Base-by-base conservation (phyloP, 2,329 filamentous ascomycete species). In the Fusarium sp. region DNA sequence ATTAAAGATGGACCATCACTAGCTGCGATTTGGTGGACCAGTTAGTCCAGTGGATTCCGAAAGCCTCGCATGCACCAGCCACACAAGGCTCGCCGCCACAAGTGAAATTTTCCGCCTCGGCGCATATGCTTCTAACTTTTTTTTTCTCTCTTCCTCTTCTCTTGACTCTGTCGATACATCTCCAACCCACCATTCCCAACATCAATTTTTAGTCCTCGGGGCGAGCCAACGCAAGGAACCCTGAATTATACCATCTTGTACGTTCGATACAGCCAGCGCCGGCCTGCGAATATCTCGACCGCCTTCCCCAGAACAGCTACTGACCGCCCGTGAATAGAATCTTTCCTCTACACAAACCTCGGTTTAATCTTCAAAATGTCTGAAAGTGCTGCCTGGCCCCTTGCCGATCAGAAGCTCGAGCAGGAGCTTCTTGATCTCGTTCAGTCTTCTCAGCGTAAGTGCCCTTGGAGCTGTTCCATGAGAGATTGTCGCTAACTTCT, bases 361-460 rank as follows among this genome's bases (percentile, higher is more conserved):
- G 63, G 46, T 64, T 51, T 64, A 52, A 51, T 56, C 49, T 58
- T 69, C 55, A 65, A 34, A 13, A 76, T 76, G 74, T 75, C 74
- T 70, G 74, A 76, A 43, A 75, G 69, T 58, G 74, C 73, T 68
- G 89, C 90, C 71, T 92, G 90, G 90, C 90, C 90, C 67, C 80
- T 91, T 79, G 91, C 91, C 80, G 91, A 93, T 78, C 86, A 88
- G 77, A 87, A 89, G 75, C 86, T 97, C 70, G 89, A 91, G 58
- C 90, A 94, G 84, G 90, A 94, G 80, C 89, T 98, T 70, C 88
- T 97, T 69, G 92, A 97, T 75, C 86, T 94, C 58, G 86, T 94
- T 67, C 92, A 95, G 84, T 90, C 92, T 77, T 81, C 89, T 84
- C 58, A 84, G 82, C 84, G 79, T 81, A 74, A 70, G 79, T 77